Evolutionary conservation across 371 early-diverging fungal genomes (phyloP).

Genomic region (Mucor circinelloides): DNA sequence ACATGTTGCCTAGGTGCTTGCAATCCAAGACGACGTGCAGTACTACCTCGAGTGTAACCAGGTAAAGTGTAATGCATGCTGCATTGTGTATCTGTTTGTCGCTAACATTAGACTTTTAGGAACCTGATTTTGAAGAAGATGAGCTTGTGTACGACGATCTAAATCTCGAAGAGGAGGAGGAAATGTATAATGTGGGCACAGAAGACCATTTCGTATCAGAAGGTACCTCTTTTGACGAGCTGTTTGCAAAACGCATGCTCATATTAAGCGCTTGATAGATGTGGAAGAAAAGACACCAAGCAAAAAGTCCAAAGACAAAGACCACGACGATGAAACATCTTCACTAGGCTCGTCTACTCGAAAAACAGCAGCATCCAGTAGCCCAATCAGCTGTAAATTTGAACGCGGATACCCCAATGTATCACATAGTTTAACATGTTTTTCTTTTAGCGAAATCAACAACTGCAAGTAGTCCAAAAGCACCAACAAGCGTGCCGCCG

Average conservation of each 20-base stretch:
- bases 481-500: constrained; percentile 13
- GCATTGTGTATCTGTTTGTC: background rate
- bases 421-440: background rate
- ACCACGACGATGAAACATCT: constrained; percentile 1
- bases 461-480: constrained; percentile 15
- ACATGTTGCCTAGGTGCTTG: constrained; percentile 15
- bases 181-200: constrained; percentile 65
- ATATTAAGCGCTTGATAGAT: background rate
- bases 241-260: too few relatives aligned
- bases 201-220: constrained; percentile 44
- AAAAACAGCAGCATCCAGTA: constrained; percentile 8
- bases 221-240: constrained; percentile 11
- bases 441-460: constrained; percentile 14
- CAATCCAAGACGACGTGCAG: constrained; percentile 72
- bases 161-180: constrained; percentile 89
- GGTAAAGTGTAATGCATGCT: constrained; percentile 17
- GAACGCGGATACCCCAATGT: background rate
- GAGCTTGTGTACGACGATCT: constrained; percentile 94
- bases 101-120: constrained; percentile 24
- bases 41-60: constrained; percentile 91
- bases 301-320: constrained; percentile 11
- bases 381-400: constrained; percentile 15
- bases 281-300: constrained; percentile 6
- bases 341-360: background rate
- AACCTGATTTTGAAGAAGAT: constrained; percentile 91